Base-by-base conservation (phyloP, 352 stramenopile species). In the Phytophthora litchii region DNA sequence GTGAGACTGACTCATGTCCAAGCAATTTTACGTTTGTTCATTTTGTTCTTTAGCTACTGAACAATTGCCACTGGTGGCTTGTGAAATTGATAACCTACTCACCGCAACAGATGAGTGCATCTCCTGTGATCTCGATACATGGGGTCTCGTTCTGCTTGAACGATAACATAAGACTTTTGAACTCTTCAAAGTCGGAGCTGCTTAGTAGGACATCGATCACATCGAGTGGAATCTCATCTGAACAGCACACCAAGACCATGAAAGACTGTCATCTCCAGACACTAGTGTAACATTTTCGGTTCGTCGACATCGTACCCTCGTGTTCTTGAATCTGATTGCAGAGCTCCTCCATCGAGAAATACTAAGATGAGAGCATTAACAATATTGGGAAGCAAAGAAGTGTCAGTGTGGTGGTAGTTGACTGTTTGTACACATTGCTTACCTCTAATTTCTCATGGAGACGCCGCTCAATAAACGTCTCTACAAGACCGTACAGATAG, bases 161-260 rank as follows among this genome's bases (percentile, higher is more conserved):
- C 20, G 82, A 93, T 14, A 95, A 67, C 83, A 95, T 93, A 20
- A 95, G 77, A 36, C 60, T 85, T 72, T 93, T 93, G 64, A 95
- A 95, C 47, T 95, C 86, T 58, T 95, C 86, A 72, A 95, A 95
- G 51, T 92, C 79, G 13, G 79, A 88, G 65, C 75, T 91, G 61
- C 83, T 92, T 58, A 91, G 55, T 16, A 95, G 62, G 17, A 92
- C 78, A 56, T 93, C 86, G 51, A 91, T 86, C 25, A 92, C 84
- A 55, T 92, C 86, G 5, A 81, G 52, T 1, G 82, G 74, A 46
- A 95, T 92, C 43, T 92, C 80, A 23, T 92, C 84, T 86, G 32
- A 36, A 37, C 20, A 62, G 50, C 20, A 60, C 51, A 45, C 29
- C 29, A 56, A 60, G 2, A 49, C 34, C 14, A 20, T 17, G 25